Evolutionary conservation across 2,329 filamentous ascomycete species (phyloP), one percentile per base, ranked within the genome.

Genomic region (Hypoxylon sp.): DNA sequence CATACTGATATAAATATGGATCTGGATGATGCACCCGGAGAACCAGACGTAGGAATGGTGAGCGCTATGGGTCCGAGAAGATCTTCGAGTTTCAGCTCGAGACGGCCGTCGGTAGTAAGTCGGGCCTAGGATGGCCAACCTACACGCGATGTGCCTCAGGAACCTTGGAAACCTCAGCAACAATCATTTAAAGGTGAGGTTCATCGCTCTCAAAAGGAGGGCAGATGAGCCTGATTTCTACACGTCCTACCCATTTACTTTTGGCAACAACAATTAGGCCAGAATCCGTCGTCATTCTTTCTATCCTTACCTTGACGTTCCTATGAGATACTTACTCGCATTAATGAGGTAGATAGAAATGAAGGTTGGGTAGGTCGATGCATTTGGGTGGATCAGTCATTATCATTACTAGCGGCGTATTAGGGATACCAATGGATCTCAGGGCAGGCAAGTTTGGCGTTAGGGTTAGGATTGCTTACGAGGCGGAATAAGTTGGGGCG

Each of bases 1-100:
- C 85, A 87, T 70, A 81, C 81, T 0, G 83, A 80, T 10, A 70
- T 81, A 9, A 74, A 62, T 51, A 75, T 79, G 68, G 83, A 86
- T 28, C 78, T 80, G 19, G 87, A 88, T 64, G 87, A 89, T 71
- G 87, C 87, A 1, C 82, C 84, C 1, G 87, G 87, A n/a, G 87
- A 90, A 73, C 81, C 83, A 2, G 88, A 90, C 66, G 72, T 82
- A 3, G 79, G 80, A 19, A 74, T 80, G 59, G 75, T 81, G 70
- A 79, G 76, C 13, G 79, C 80, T 9, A 75, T 77, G 17, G 75
- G 78, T 19, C 71, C 78, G 9, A 78, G 81, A 34, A 78, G 83
- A 61, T 82, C 83, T 2, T 82, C 83, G 6, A 85, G 80, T 34
- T 86, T 86, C 67, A 80, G 81, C 41, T 81, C 82, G 61, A 80